These are phyloP conservation scores for Candida tallmaniae DNA, from an alignment of 805 yeast genomes.

Conservation along the genomic window DNA sequence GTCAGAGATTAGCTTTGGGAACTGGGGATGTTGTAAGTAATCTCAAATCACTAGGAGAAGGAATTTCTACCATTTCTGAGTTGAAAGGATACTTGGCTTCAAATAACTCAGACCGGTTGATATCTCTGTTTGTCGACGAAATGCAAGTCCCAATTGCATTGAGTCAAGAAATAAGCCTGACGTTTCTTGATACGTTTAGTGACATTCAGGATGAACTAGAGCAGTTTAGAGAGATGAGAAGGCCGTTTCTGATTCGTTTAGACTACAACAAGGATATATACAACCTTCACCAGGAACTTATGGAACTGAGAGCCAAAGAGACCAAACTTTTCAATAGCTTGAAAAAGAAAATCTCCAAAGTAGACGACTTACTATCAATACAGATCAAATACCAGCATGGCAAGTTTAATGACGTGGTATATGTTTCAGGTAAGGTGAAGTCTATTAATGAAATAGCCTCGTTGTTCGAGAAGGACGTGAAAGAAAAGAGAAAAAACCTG, in stretches of 20 bases:
- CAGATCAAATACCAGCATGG: slow-evolving; percentile 26
- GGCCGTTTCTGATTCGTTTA: slow-evolving; percentile 29
- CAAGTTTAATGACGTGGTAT: slow-evolving; percentile 39
- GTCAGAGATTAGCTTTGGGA: slow-evolving; percentile 46
- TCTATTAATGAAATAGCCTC: slow-evolving; percentile 18
- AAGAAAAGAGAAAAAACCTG: slow-evolving; percentile 36
- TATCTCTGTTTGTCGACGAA: slow-evolving; percentile 18
- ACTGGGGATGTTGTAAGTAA: slow-evolving; percentile 30
- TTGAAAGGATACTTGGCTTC: slow-evolving; percentile 16
- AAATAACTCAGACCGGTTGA: slow-evolving; percentile 17
- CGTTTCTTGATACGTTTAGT: slow-evolving; percentile 15
- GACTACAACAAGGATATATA: slow-evolving; percentile 27
- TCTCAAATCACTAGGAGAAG: slow-evolving; percentile 28
- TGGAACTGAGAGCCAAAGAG: slow-evolving; percentile 23
- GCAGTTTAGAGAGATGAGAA: slow-evolving; percentile 9
- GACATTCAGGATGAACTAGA: slow-evolving; percentile 3
- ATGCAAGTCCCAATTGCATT: slow-evolving; percentile 38
- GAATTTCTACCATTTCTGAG: slow-evolving; percentile 21
- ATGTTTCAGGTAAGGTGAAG: slow-evolving; percentile 39
- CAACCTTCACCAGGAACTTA: slow-evolving; percentile 30
- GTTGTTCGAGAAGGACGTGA: slow-evolving; percentile 18
- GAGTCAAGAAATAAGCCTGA: slow-evolving; percentile 37
- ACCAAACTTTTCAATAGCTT: slow-evolving; percentile 16
- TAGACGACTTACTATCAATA: slow-evolving; percentile 29
- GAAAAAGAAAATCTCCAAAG: slow-evolving; percentile 13